Percentiles rank a stretch among this genome's conserved stretches.
These are phyloP conservation scores for Pseudoneurospora amorphoporcata DNA, from an alignment of 495 filamentous ascomycete species.

Conservation along the genomic window DNA sequence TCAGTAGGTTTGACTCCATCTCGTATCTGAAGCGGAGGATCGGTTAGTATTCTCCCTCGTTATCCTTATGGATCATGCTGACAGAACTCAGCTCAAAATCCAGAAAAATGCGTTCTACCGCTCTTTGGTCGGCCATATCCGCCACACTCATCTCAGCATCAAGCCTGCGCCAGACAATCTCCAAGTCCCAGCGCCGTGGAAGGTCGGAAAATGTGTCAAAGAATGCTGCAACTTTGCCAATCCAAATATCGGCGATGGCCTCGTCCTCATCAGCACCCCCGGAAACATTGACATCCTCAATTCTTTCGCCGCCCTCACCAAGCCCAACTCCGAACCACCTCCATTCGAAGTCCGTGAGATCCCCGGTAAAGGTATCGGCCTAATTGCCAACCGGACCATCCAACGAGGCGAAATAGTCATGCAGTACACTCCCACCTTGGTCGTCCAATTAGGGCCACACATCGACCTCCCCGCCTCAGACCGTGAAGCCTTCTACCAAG, in stretches of 20 bases:
- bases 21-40: neutral
- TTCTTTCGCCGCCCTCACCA: conserved; percentile 1
- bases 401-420: conserved; percentile 29
- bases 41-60: neutral
- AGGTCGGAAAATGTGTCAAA: conserved; percentile 25
- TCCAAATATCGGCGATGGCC: conserved; percentile 15
- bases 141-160: neutral
- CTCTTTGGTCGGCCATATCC: neutral
- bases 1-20: neutral
- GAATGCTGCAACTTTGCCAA: conserved; percentile 28
- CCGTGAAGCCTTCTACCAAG: conserved; percentile 18
- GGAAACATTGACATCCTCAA: conserved; percentile 16
- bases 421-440: conserved; percentile 19
- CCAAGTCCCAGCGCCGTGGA: conserved; percentile 14
- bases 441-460: conserved; percentile 21
- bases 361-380: conserved; percentile 28
- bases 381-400: conserved; percentile 31
- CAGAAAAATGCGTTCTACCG: neutral
- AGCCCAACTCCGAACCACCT: neutral
- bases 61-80: neutral
- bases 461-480: conserved; percentile 12
- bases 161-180: neutral
- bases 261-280: conserved; percentile 23
- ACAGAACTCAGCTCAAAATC: neutral
- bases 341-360: conserved; percentile 22